Evolutionary conservation across 495 filamentous ascomycete species (phyloP).

Genomic region (Xylaria castorea): DNA sequence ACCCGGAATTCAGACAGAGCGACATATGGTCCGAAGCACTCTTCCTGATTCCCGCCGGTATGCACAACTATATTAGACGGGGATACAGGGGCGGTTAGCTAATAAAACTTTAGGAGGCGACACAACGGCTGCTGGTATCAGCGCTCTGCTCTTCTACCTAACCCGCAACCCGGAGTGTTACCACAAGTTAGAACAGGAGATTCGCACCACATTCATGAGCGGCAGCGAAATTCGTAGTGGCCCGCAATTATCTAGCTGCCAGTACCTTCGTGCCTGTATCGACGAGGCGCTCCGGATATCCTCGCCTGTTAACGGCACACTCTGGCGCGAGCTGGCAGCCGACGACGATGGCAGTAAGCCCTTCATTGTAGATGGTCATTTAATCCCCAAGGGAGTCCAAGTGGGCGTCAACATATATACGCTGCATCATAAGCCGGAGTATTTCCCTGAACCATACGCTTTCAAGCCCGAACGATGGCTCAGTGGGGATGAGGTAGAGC

Average conservation of each 20-base stretch:
- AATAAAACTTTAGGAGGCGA: constrained; percentile 18
- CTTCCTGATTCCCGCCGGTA: constrained; percentile 32
- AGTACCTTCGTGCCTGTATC: constrained; percentile 58
- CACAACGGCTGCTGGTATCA: constrained; percentile 23
- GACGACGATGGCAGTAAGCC: constrained; percentile 50
- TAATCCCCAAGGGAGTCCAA: constrained; percentile 38
- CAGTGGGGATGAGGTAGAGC: constrained; percentile 10
- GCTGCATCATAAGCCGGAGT: constrained; percentile 48
- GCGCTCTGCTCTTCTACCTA: constrained; percentile 29
- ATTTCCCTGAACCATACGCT: constrained; percentile 45
- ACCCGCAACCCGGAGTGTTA: constrained; percentile 46
- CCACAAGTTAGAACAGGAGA: constrained; percentile 46
- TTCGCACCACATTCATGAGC: constrained; percentile 45
- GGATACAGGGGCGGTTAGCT: not conserved
- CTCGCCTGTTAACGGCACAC: constrained; percentile 54
- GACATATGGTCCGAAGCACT: constrained; percentile 33
- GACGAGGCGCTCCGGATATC: constrained; percentile 66
- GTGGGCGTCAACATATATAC: constrained; percentile 48
- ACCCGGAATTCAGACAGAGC: not conserved
- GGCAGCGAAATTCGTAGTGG: constrained; percentile 44
- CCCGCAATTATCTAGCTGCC: constrained; percentile 53
- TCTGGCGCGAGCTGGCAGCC: constrained; percentile 49
- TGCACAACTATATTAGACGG: not conserved
- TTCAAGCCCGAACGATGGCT: constrained; percentile 54
- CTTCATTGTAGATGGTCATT: constrained; percentile 34